Conservation (phyloP, 768 basidiomycete genomes). For the Chalciporus sphaerocephalus region DNA sequence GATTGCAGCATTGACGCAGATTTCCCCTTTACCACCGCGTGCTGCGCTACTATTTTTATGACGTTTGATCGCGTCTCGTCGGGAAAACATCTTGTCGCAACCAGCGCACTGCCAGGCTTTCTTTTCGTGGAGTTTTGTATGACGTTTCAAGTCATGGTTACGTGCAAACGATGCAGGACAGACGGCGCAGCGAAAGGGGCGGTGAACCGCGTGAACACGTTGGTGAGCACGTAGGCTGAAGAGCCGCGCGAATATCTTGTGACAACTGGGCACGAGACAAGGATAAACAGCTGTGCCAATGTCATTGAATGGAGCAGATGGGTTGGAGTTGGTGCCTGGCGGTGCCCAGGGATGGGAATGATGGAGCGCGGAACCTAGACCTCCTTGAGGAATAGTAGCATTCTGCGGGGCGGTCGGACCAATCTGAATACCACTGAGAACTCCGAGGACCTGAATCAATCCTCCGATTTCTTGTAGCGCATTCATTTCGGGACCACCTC, state of each 20-base stretch:
- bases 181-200: slow-evolving; percentile 57
- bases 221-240: slow-evolving; percentile 71
- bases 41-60: slow-evolving; percentile 61
- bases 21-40: slow-evolving; percentile 47
- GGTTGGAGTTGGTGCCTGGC: slow-evolving; percentile 16
- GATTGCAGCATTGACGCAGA: slow-evolving; percentile 55
- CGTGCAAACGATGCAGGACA: slow-evolving; percentile 77
- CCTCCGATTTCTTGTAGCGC: slow-evolving; percentile 71
- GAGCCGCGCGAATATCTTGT: slow-evolving; percentile 65
- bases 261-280: slow-evolving; percentile 61
- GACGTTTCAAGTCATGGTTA: slow-evolving; percentile 79
- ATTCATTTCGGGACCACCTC: slow-evolving; percentile 49
- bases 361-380: slow-evolving; percentile 32
- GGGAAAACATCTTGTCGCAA: slow-evolving; percentile 69
- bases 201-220: slow-evolving; percentile 57
- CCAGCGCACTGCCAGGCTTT: slow-evolving; percentile 72
- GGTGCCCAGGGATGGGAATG: slow-evolving; percentile 31
- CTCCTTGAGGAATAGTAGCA: slow-evolving; percentile 22
- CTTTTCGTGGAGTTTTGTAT: slow-evolving; percentile 64
- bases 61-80: slow-evolving; percentile 75
- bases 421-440: slow-evolving; percentile 75
- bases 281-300: slow-evolving; percentile 79
- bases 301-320: slow-evolving; percentile 37
- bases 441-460: slow-evolving; percentile 78
- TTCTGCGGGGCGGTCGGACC: slow-evolving; percentile 33